Conservation (phyloP, 768 basidiomycete genomes). For the Tricholoma sp. region DNA sequence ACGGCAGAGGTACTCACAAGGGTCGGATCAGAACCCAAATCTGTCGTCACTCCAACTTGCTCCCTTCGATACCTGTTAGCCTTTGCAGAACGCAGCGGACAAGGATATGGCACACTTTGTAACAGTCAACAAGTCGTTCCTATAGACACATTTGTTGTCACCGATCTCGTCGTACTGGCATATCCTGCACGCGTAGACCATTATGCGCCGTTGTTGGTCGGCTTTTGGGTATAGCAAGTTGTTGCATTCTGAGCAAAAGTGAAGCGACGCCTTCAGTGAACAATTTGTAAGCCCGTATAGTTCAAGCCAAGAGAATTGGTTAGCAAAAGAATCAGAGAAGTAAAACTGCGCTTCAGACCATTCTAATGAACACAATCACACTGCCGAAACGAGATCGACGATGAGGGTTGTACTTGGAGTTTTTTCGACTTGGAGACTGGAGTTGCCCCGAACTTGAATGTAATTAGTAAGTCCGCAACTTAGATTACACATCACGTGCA, state of each 20-base stretch:
- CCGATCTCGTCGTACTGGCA: constrained; percentile 82
- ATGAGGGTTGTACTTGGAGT: neutral
- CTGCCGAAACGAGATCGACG: neutral
- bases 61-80: constrained; percentile 50
- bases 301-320: neutral
- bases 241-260: constrained; percentile 94
- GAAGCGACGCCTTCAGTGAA: constrained; percentile 61
- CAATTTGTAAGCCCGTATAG: neutral
- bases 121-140: constrained; percentile 88
- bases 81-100: constrained; percentile 17
- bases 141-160: constrained; percentile 86
- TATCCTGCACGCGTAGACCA: constrained; percentile 91
- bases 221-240: constrained; percentile 93
- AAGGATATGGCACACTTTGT: constrained; percentile 61
- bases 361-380: neutral
- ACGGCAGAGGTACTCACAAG: constrained; percentile 44
- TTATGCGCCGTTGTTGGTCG: constrained; percentile 75
- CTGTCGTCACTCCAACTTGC: constrained; percentile 86
- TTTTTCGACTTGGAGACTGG: too few relatives aligned
- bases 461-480: too few relatives aligned
- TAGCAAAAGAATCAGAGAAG: neutral
- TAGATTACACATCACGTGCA: too few relatives aligned
- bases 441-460: too few relatives aligned
- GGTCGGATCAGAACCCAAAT: constrained; percentile 86
- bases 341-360: neutral